These are phyloP conservation scores for Heliamphora exappendiculata DNA, from an alignment of 148 eudicot species.

Conservation along the genomic window DNA sequence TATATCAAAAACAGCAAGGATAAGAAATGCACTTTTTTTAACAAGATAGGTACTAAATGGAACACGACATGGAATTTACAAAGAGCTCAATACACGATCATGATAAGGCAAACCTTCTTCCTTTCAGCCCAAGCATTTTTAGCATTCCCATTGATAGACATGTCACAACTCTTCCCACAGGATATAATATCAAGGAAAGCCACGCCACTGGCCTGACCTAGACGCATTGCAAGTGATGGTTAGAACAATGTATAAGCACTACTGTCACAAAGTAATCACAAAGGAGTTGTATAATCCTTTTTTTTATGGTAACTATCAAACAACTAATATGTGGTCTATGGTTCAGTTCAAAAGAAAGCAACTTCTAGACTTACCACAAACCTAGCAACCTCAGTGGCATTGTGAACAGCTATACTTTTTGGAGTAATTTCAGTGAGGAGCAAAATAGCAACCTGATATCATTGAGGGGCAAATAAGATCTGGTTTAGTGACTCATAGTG, in stretches of 20 bases:
- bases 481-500: background rate
- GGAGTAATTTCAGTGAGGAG: slow-evolving; percentile 99
- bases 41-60: background rate
- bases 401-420: slow-evolving; percentile 96
- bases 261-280: background rate
- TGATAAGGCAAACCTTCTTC: slow-evolving; percentile 60
- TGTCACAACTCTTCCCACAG: slow-evolving; percentile 93
- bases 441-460: slow-evolving; percentile 77
- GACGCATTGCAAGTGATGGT: slow-evolving; percentile 22
- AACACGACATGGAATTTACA: background rate
- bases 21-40: background rate
- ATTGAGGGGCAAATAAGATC: slow-evolving; percentile 5
- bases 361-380: slow-evolving; percentile 67
- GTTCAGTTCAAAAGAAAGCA: slow-evolving; percentile 6
- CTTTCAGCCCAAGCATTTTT: slow-evolving; percentile 87
- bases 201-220: slow-evolving; percentile 99
- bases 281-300: background rate
- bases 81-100: background rate
- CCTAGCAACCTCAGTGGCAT: slow-evolving; percentile 97
- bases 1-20: background rate
- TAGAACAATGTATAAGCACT: background rate
- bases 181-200: slow-evolving; percentile 91
- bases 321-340: background rate
- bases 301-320: background rate
- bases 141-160: slow-evolving; percentile 93